Base-by-base conservation (phyloP, 495 filamentous ascomycete genomes). In the Astrothelium macrocarpum region DNA sequence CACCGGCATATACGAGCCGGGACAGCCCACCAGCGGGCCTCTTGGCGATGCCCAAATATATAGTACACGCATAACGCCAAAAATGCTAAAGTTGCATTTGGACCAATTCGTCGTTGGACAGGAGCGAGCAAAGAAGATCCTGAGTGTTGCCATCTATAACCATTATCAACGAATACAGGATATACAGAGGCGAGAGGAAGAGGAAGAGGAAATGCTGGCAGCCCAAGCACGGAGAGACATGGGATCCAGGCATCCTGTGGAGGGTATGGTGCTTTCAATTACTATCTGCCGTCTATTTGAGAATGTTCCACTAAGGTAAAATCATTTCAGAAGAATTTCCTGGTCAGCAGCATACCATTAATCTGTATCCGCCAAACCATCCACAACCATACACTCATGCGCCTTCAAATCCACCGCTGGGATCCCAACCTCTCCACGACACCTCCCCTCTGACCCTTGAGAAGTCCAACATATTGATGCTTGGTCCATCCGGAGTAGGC, bases 101-200 rank as follows among this genome's bases (percentile, higher is more conserved):
- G 95, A 98, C 71, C 88, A 93, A 71, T 97, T 90, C 73, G 93
- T 98, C 7, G 93, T 98, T 5, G 95, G 95, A 26, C 94, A 98
- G 72, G 89, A 95, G 68, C 86, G 90, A 59, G 90, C 94, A n/a
- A 98, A 97, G 81, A 94, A 94, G 73, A 88, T 91, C 28, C 82
- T 97, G 60, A 93, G 90, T 66, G 87, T 91, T 12, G 90, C 92
- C 2, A 89, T 98, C n/a, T 97, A 91, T 75, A 96, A 97, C 76
- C 94, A 98, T 70, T 97, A 96, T 72, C 91, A 95, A 76, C 81
- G 88, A 42, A 83, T 96, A 64, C 86, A 89, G 64, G 89, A 96
- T 69, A 70, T 90, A 26, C 78, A 84, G 60, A 79, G 90, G 59
- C 82, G 87, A 34, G 86, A 95, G 67, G 88, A 94, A 64, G 88